Base-by-base conservation (phyloP, 768 basidiomycete species). In the Porphyrellus cyaneotinctus region DNA sequence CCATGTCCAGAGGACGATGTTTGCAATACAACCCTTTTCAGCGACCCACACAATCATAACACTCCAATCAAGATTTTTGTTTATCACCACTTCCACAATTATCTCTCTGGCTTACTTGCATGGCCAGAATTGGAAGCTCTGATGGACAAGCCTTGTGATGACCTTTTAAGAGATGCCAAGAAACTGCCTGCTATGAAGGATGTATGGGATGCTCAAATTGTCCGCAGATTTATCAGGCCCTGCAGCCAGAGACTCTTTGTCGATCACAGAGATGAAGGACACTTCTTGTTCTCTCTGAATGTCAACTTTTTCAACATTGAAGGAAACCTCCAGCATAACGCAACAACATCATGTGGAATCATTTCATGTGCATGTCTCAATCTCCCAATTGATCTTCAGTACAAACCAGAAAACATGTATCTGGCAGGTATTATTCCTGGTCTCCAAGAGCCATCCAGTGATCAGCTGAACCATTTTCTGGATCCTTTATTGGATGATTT, bases 221-320 rank as follows among this genome's bases (percentile, higher is more conserved):
- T 52, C 7, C 24, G 9, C 0, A 49, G 30, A 22, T 52, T 58
- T 32, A 30, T 47, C 37, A 52, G 56, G 17, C 64, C 62, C 0
- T 39, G 22, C 26, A 58, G 56, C 2, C 43, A 57, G 6, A 43
- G 37, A 2, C 56, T 59, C 12, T 65, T 71, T 43, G 39, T 54
- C 10, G 61, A 70, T 44, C 31, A 15, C 15, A 17, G 41, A 0
- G 38, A n/a, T 32, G 50, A 56, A 49, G 44, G 49, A 13, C 22
- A 3, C 7, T 43, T 30, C 18, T 57, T 63, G 0, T 69, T 72
- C 44, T 58, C 59, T 0, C 53, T 73, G 1, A 59, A 69, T 17
- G 28, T 73, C 1, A 67, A 74, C 49, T 68, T 69, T 39, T 75
- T 75, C 59, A 70, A 72, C 41, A 58, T 71, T 0, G 51, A 73